Percentiles rank a stretch among this genome's conserved stretches.
Conservation (phyloP, 2,329 filamentous ascomycete species). For the Stagonosporopsis vannaccii region DNA sequence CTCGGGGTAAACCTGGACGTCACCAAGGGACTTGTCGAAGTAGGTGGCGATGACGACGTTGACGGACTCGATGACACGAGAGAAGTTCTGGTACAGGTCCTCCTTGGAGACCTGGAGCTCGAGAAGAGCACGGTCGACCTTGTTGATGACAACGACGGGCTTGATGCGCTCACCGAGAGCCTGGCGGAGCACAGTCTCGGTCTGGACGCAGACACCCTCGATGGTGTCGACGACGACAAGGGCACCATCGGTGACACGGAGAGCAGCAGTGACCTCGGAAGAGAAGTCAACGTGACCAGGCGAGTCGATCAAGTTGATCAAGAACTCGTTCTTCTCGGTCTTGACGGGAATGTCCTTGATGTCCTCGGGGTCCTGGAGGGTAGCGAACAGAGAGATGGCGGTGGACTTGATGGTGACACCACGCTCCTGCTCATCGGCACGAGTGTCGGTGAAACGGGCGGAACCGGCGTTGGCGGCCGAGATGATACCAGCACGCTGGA, state of each 20-base stretch:
- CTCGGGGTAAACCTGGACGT: conserved; percentile 98
- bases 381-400: conserved; percentile 96
- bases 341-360: conserved; percentile 93
- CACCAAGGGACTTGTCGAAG: conserved; percentile 94
- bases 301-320: conserved; percentile 99
- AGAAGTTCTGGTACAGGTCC: conserved; percentile 99
- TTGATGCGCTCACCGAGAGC: conserved; percentile 99
- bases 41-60: conserved; percentile 99
- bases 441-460: conserved; percentile 94
- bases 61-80: conserved; percentile 98
- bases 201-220: conserved; percentile 99
- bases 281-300: conserved; percentile 99
- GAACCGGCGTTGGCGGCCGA: conserved; percentile 97
- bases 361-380: conserved; percentile 81
- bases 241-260: conserved; percentile 99
- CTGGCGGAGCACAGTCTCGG: conserved; percentile 98
- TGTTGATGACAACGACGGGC: conserved; percentile 99
- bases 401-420: conserved; percentile 99
- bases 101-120: conserved; percentile 99
- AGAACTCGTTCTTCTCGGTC: conserved; percentile 92
- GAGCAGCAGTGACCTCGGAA: conserved; percentile 97
- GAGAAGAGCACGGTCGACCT: conserved; percentile 99
- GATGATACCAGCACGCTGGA: conserved; percentile 99
- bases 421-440: conserved; percentile 98
- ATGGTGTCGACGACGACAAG: conserved; percentile 99